Conservation (phyloP, 2,329 filamentous ascomycete species). For the Macrophomina pseudophaseolina region DNA sequence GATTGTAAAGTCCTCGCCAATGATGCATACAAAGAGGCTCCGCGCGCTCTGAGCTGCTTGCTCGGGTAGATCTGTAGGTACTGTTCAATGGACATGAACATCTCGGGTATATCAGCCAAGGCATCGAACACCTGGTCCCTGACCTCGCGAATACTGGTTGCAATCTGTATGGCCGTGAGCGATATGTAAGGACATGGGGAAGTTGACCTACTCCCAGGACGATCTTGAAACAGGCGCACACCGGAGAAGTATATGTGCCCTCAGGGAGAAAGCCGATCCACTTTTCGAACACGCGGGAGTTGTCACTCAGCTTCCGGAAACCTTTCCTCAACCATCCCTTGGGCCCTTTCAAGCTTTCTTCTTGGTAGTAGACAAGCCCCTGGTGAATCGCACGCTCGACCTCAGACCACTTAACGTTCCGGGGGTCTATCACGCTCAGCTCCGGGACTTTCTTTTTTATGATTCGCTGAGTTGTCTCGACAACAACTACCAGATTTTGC, state of each 20-base stretch:
- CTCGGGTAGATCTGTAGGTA: background rate
- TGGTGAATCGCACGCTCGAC: background rate
- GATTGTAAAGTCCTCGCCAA: background rate
- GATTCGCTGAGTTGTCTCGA: background rate
- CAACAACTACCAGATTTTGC: background rate
- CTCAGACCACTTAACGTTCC: background rate
- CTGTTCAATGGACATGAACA: background rate
- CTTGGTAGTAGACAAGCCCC: background rate
- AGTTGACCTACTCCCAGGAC: background rate
- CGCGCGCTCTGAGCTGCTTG: background rate
- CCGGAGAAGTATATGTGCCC: background rate
- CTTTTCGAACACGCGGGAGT: background rate
- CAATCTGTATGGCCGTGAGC: background rate
- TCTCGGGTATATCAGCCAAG: background rate
- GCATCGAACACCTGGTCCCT: background rate
- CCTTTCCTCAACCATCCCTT: background rate
- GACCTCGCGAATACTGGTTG: background rate
- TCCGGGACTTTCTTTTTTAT: background rate
- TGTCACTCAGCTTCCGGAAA: background rate
- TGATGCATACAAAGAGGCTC: background rate
- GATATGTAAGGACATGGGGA: background rate
- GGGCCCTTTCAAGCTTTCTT: background rate
- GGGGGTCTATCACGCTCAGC: background rate
- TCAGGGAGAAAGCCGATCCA: background rate
- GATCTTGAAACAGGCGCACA: background rate